Percentiles rank a stretch among this genome's conserved stretches.
Conservation (phyloP, 495 filamentous ascomycete species). For the Aspergillus heteromorphus region DNA sequence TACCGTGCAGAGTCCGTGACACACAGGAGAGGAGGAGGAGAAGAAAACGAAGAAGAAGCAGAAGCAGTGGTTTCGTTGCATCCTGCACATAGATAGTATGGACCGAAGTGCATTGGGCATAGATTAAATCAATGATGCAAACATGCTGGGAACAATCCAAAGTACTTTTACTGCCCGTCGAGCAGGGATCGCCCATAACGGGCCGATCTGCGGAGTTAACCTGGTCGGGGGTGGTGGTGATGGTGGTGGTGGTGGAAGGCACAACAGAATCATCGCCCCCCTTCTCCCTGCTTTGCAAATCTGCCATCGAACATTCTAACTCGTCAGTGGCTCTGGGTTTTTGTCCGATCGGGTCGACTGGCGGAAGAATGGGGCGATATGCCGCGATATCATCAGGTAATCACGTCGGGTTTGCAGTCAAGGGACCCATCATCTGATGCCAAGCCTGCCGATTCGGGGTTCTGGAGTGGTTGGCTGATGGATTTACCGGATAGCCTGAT, state of each 20-base stretch:
- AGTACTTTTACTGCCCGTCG: not conserved
- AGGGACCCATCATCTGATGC: constrained; percentile 14
- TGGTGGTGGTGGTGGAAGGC: too few relatives aligned
- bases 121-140: not conserved
- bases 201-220: not conserved
- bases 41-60: too few relatives aligned
- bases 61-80: too few relatives aligned
- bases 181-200: not conserved
- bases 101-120: not conserved
- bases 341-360: not conserved
- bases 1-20: not conserved
- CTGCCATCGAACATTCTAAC: too few relatives aligned
- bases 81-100: too few relatives aligned
- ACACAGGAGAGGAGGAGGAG: too few relatives aligned
- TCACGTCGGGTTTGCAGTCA: not conserved
- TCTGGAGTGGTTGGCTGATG: constrained; percentile 2
- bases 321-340: not conserved
- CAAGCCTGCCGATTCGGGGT: constrained; percentile 1
- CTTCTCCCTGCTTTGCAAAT: not conserved
- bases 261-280: not conserved
- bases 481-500: constrained; percentile 18
- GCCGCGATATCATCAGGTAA: constrained; percentile 3
- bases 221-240: not conserved
- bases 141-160: not conserved
- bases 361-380: not conserved